These are phyloP conservation scores for Rutstroemia sp. DNA, from an alignment of 2,329 filamentous ascomycete species.

Conservation along the genomic window DNA sequence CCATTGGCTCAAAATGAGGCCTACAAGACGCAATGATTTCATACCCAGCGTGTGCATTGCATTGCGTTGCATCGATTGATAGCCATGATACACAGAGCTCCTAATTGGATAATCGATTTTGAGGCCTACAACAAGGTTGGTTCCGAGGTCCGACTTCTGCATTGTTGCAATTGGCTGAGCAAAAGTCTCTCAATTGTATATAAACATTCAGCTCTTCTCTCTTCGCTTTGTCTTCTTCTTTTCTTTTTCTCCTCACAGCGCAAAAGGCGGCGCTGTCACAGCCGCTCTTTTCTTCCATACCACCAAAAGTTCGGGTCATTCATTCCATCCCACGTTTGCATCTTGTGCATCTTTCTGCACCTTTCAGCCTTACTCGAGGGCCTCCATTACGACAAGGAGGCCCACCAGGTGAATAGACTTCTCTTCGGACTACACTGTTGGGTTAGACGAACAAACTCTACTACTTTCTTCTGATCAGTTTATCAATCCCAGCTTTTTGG, in stretches of 20 bases:
- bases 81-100: too few relatives aligned
- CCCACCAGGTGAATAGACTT: constrained; percentile 3
- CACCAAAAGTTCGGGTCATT: not conserved
- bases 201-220: not conserved
- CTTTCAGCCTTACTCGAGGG: not conserved
- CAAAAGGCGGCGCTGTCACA: not conserved
- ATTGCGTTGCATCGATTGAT: not conserved
- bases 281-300: not conserved
- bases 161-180: not conserved
- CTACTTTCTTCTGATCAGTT: not conserved
- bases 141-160: not conserved
- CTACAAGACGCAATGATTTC: too few relatives aligned
- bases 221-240: not conserved
- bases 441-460: not conserved
- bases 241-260: constrained; percentile 1
- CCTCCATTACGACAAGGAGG: constrained; percentile 5
- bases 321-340: not conserved
- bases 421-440: not conserved
- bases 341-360: not conserved
- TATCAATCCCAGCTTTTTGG: constrained; percentile 7
- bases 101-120: not conserved
- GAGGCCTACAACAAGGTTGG: not conserved
- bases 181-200: not conserved
- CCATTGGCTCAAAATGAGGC: too few relatives aligned
- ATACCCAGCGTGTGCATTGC: not conserved